phyloP scores from a whole-genome alignment of 371 early-diverging fungal genomes.

The Rhizopus sp. region DNA sequence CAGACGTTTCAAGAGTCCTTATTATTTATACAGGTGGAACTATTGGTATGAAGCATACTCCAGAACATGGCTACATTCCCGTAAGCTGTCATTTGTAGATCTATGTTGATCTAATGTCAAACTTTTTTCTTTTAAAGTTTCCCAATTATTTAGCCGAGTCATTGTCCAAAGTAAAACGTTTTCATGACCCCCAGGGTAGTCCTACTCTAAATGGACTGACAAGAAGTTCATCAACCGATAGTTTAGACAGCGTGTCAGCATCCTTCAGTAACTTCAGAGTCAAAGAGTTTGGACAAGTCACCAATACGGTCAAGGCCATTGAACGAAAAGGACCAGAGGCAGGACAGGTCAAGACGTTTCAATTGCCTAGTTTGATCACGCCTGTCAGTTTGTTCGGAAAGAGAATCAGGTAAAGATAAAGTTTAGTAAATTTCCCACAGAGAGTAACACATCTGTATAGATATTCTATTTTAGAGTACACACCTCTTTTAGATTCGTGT shows the following conservation, averaged over 20 bases:
- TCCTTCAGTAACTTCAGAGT: conserved; percentile 9
- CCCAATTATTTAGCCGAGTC: conserved; percentile 78
- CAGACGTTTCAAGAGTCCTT: conserved; percentile 82
- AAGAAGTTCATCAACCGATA: conserved; percentile 31
- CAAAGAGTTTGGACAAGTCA: conserved; percentile 27
- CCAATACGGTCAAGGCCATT: conserved; percentile 38
- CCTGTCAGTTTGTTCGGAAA: conserved; percentile 92
- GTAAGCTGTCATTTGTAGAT: conserved; percentile 31
- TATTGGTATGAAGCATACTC: conserved; percentile 91
- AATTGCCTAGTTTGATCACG: conserved; percentile 80
- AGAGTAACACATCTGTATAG: conserved; percentile 20
- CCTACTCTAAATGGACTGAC: conserved; percentile 16
- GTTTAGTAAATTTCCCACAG: conserved; percentile 4
- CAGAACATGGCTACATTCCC: conserved; percentile 77
- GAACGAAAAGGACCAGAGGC: conserved; percentile 17
- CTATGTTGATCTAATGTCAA: background rate
- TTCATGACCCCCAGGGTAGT: conserved; percentile 74
- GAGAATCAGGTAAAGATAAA: conserved; percentile 67
- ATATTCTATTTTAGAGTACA: conserved; percentile 92
- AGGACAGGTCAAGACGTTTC: conserved; percentile 20
- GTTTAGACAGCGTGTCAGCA: conserved; percentile 29
- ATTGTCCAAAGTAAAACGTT: conserved; percentile 76
- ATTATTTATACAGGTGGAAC: conserved; percentile 96
- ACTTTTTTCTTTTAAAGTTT: conserved; percentile 20
- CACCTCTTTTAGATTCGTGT: conserved; percentile 91